Conservation (phyloP, 2,329 filamentous ascomycete genomes). For the Fusarium veterinarium region DNA sequence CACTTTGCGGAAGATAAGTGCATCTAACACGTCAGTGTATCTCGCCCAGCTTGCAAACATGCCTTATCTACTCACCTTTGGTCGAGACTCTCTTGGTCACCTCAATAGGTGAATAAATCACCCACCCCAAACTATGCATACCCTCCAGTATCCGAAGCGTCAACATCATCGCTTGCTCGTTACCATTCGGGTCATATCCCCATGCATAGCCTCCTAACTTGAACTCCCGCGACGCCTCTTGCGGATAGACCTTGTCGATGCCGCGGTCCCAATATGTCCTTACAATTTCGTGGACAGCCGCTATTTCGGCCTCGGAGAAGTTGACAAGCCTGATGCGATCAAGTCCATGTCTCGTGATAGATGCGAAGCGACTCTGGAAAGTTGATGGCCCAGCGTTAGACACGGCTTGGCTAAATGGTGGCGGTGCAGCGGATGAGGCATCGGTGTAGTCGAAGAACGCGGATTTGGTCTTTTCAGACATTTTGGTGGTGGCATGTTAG, state of each 20-base stretch:
- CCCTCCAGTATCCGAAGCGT: constrained; percentile 9
- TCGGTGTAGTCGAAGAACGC: background rate
- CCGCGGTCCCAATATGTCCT: constrained; percentile 8
- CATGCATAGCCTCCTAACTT: constrained; percentile 20
- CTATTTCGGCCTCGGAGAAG: constrained; percentile 8
- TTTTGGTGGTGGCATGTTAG: background rate
- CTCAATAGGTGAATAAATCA: constrained; percentile 17
- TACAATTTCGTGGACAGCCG: background rate
- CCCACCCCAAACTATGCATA: constrained; percentile 4
- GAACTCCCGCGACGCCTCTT: constrained; percentile 10
- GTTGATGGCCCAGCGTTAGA: background rate
- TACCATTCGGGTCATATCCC: constrained; percentile 1
- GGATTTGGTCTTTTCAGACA: background rate
- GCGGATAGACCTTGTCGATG: constrained; percentile 3
- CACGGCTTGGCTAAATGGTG: background rate
- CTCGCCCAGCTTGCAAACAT: rapidly evolving
- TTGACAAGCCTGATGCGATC: constrained; percentile 24
- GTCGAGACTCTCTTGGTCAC: constrained; percentile 3
- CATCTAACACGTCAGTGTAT: background rate
- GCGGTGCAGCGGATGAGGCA: background rate
- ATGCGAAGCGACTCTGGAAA: background rate
- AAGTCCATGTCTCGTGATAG: background rate
- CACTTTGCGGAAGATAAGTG: constrained; percentile 15
- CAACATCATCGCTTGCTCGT: constrained; percentile 17
- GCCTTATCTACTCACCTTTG: background rate